A percentile compares a stretch with the other conserved stretches of the same genome.
Conservation (phyloP, 148 eudicot species). For the Pouteria glomerata region DNA sequence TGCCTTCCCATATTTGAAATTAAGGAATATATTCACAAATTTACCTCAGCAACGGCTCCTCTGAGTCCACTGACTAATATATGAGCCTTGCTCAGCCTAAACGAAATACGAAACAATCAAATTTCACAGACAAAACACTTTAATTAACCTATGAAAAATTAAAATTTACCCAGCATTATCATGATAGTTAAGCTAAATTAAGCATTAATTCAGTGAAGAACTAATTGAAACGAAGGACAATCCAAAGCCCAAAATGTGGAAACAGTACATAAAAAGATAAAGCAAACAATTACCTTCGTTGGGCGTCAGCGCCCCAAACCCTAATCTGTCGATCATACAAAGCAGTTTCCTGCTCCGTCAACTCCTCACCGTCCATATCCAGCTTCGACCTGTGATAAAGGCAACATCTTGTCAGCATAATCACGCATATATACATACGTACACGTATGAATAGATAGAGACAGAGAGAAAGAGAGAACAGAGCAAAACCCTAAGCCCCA, state of each 20-base stretch:
- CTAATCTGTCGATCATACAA: constrained; percentile 97
- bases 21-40: background rate
- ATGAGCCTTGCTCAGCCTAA: constrained; percentile 85
- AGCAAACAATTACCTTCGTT: constrained; percentile 56
- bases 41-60: constrained; percentile 87
- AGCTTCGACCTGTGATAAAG: constrained; percentile 10
- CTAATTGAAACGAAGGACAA: background rate
- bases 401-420: no score
- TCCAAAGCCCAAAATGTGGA: background rate
- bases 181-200: background rate
- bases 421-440: no score
- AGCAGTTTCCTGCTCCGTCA: constrained; percentile 98
- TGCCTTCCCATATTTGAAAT: background rate
- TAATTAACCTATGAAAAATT: background rate
- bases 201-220: background rate
- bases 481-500: no score
- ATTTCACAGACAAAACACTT: background rate
- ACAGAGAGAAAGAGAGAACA: no score
- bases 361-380: constrained; percentile 60
- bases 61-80: constrained; percentile 78
- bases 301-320: constrained; percentile 99
- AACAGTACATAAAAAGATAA: background rate
- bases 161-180: background rate
- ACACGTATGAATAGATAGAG: no score
- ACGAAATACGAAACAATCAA: constrained; percentile 18